Conservation (phyloP, 2,329 filamentous ascomycete genomes). For the Paracamarosporium sp. region DNA sequence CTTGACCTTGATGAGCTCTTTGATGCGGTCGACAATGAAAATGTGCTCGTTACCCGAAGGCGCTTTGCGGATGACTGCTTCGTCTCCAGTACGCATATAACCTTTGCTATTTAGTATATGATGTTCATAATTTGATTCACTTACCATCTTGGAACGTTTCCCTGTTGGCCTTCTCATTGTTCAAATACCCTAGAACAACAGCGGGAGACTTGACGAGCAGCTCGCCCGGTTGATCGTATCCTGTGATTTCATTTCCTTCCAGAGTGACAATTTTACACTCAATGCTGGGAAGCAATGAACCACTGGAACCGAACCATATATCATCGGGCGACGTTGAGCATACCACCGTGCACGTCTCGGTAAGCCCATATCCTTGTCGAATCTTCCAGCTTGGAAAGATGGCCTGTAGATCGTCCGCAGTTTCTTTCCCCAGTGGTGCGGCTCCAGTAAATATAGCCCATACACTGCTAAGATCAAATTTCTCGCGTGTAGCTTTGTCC, state of each 20-base stretch:
- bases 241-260: slow-evolving; percentile 74
- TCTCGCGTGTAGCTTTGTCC: slow-evolving; percentile 64
- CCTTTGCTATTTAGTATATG: slow-evolving; percentile 17
- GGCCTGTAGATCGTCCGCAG: slow-evolving; percentile 67
- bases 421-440: slow-evolving; percentile 78
- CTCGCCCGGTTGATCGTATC: slow-evolving; percentile 78
- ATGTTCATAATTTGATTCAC: background rate
- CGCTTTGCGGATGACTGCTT: slow-evolving; percentile 72
- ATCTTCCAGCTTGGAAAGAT: slow-evolving; percentile 70
- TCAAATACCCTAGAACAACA: slow-evolving; percentile 81
- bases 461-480: slow-evolving; percentile 76
- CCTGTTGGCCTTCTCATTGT: slow-evolving; percentile 81
- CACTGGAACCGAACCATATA: slow-evolving; percentile 74
- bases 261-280: slow-evolving; percentile 71
- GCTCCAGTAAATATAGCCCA: slow-evolving; percentile 74
- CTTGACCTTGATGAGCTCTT: slow-evolving; percentile 81
- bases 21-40: slow-evolving; percentile 83
- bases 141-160: slow-evolving; percentile 75
- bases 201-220: slow-evolving; percentile 79
- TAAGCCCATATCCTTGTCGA: slow-evolving; percentile 78
- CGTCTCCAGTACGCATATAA: slow-evolving; percentile 87
- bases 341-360: slow-evolving; percentile 77
- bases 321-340: slow-evolving; percentile 67
- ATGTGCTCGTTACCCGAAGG: slow-evolving; percentile 77
- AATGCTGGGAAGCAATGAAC: slow-evolving; percentile 70